Conservation (phyloP, 352 stramenopile genomes). For the Pythium plurisporium region DNA sequence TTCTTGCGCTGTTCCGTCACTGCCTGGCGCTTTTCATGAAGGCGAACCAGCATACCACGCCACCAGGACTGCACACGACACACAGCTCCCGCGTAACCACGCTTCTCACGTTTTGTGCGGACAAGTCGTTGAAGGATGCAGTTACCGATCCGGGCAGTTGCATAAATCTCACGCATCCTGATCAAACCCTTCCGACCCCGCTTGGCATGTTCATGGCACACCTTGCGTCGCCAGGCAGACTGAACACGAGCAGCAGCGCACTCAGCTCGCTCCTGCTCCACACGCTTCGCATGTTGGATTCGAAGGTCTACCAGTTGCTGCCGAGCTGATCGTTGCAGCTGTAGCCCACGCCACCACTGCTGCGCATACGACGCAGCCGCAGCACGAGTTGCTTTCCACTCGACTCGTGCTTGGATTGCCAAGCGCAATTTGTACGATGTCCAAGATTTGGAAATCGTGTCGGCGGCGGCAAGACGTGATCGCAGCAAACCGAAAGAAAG, state of each 20-base stretch:
- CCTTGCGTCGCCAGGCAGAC: slow-evolving; percentile 1
- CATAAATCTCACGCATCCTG: slow-evolving; percentile 9
- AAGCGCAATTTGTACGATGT: background rate
- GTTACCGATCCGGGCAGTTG: background rate
- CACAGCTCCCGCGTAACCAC: slow-evolving; percentile 16
- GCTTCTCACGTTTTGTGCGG: slow-evolving; percentile 2
- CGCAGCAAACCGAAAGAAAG: slow-evolving; percentile 5
- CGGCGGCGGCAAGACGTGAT: background rate
- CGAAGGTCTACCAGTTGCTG: background rate
- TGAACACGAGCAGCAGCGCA: slow-evolving; percentile 1
- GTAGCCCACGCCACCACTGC: slow-evolving; percentile 19
- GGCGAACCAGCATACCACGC: slow-evolving; percentile 56
- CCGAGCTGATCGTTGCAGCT: background rate
- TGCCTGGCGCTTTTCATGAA: slow-evolving; percentile 34
- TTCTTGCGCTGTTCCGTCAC: slow-evolving; percentile 55
- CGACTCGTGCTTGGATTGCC: background rate
- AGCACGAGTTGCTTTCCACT: background rate
- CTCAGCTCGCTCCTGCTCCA: background rate
- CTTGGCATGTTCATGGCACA: background rate
- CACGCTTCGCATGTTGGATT: background rate
- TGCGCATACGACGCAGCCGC: slow-evolving; percentile 6
- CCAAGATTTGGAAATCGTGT: slow-evolving; percentile 8
- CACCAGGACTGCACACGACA: slow-evolving; percentile 63
- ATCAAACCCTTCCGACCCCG: background rate
- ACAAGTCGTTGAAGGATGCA: slow-evolving; percentile 14